These are phyloP conservation scores for Aegilops bicornis DNA, from an alignment of 176 grass and related monocot genomes.

Conservation along the genomic window DNA sequence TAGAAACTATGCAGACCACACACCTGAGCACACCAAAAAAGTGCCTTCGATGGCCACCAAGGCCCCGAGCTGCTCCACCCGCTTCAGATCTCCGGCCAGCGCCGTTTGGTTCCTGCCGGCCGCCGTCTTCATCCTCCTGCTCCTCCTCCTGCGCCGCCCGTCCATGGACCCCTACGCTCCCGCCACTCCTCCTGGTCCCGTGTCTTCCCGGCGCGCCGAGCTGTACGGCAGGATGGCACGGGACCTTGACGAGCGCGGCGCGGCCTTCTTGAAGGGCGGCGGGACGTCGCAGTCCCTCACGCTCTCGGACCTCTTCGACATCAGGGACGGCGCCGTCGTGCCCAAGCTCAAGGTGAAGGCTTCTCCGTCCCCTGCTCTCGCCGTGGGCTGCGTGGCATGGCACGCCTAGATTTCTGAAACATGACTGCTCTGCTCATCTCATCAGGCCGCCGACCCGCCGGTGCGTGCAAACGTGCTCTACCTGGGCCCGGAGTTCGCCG, in stretches of 20 bases:
- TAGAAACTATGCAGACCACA: background rate
- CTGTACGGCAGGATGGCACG: constrained; percentile 77
- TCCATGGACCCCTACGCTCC: constrained; percentile 46
- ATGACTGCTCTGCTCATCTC: background rate
- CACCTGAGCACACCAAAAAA: background rate
- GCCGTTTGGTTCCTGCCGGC: constrained; percentile 60
- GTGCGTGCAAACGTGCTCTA: constrained; percentile 90
- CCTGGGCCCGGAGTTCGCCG: constrained; percentile 47
- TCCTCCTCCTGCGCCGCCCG: constrained; percentile 43
- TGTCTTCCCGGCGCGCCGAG: constrained; percentile 50
- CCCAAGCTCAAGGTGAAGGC: constrained; percentile 65
- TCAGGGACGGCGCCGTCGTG: constrained; percentile 54
- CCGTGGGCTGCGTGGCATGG: background rate
- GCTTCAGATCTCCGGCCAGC: constrained; percentile 48
- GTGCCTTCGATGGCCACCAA: constrained; percentile 33
- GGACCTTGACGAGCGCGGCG: constrained; percentile 78
- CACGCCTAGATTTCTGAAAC: background rate
- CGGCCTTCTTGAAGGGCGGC: constrained; percentile 71
- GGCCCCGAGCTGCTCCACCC: background rate
- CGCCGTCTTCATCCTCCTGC: constrained; percentile 33
- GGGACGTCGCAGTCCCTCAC: constrained; percentile 87
- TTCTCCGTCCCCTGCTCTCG: background rate
- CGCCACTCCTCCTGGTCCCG: background rate
- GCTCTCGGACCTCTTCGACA: constrained; percentile 80
- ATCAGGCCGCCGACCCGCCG: constrained; percentile 70